Percentiles rank a stretch among this genome's conserved stretches.
These are phyloP conservation scores for Colletotrichum tofieldiae DNA, from an alignment of 2,329 filamentous ascomycete species.

Conservation along the genomic window DNA sequence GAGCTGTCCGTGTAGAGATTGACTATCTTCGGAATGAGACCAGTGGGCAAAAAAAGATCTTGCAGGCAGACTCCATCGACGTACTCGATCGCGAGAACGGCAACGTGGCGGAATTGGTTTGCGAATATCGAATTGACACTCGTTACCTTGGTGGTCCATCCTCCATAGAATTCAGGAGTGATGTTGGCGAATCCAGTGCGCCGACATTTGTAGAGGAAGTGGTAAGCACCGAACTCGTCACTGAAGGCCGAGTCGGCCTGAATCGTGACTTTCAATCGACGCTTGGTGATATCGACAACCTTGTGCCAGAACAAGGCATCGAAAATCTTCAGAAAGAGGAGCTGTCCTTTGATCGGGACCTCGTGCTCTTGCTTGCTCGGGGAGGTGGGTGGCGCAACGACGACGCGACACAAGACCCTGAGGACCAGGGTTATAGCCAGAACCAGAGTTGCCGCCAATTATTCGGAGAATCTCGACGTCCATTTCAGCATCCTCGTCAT, in stretches of 20 bases:
- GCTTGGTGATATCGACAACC: background rate
- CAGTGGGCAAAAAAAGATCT: background rate
- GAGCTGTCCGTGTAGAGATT: background rate
- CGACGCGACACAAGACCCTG: conserved; percentile 19
- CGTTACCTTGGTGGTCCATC: background rate
- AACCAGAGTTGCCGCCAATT: background rate
- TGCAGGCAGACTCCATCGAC: background rate
- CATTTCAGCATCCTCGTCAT: background rate
- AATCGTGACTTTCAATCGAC: background rate
- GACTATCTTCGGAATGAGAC: background rate
- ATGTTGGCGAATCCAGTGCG: background rate
- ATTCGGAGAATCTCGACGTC: conserved; percentile 7
- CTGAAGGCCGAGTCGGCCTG: conserved; percentile 9
- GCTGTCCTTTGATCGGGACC: background rate
- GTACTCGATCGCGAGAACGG: conserved; percentile 5
- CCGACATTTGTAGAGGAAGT: background rate
- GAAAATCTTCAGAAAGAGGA: conserved; percentile 17
- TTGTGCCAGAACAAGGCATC: conserved; percentile 21
- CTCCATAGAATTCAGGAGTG: conserved; percentile 14
- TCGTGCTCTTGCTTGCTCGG: background rate
- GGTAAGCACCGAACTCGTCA: conserved; percentile 9
- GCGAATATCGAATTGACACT: background rate
- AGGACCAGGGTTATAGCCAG: background rate
- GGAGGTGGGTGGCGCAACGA: background rate
- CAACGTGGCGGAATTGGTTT: background rate